Conservation (phyloP, 257 asterid genomes). For the Mentha longifolia region DNA sequence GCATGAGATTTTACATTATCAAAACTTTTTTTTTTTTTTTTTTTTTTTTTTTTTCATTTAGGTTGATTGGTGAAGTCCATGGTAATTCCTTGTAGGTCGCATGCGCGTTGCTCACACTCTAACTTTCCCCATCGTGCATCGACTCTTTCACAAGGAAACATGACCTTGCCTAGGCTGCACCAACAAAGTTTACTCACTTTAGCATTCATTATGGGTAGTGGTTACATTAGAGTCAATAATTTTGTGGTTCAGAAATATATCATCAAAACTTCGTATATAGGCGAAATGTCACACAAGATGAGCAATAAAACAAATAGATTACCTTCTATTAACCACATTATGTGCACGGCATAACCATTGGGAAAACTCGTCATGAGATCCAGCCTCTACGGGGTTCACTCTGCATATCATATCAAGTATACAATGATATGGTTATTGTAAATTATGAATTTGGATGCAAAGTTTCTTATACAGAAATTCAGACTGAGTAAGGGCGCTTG, state of each 20-base stretch:
- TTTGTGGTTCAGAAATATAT: not conserved
- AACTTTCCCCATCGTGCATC: constrained; percentile 99
- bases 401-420: constrained; percentile 45
- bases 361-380: constrained; percentile 83
- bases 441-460: not conserved
- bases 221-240: not conserved
- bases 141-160: constrained; percentile 81
- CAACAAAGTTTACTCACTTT: not conserved
- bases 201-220: too few relatives aligned
- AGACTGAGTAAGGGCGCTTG: too few relatives aligned
- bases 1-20: too few relatives aligned
- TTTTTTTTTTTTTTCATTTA: constrained; percentile 28
- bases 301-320: constrained; percentile 2
- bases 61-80: constrained; percentile 44
- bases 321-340: constrained; percentile 95
- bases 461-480: not conserved
- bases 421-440: not conserved
- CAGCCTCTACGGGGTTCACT: constrained; percentile 74
- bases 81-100: constrained; percentile 74
- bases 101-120: constrained; percentile 83
- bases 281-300: not conserved
- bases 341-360: constrained; percentile 89
- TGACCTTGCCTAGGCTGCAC: constrained; percentile 70
- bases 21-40: too few relatives aligned
- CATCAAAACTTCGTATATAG: constrained; percentile 1